Conservation (phyloP, 1,284 basidiomycete species). For the Schizophyllum amplum region DNA sequence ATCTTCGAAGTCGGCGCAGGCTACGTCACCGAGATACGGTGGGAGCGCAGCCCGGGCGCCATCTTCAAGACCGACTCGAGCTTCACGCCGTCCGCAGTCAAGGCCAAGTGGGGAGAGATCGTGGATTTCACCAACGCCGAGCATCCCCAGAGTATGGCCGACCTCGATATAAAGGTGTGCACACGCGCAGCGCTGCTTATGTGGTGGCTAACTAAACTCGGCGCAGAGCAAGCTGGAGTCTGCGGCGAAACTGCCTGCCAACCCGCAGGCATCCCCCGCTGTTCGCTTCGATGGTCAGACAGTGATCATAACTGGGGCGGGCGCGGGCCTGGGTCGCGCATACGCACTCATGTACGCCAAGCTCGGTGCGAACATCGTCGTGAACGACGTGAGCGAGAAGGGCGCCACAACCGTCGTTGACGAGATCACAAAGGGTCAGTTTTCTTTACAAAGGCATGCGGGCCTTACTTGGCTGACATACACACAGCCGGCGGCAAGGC, state of each 20-base stretch:
- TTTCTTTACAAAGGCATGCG: not conserved
- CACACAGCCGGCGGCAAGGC: slow-evolving; percentile 78
- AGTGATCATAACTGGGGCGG: slow-evolving; percentile 91
- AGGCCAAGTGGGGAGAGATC: slow-evolving; percentile 76
- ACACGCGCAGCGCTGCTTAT: not conserved
- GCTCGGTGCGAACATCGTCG: slow-evolving; percentile 92
- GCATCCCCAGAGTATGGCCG: slow-evolving; percentile 65
- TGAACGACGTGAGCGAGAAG: slow-evolving; percentile 92
- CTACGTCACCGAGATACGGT: slow-evolving; percentile 87
- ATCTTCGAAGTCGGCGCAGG: slow-evolving; percentile 95
- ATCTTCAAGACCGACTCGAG: slow-evolving; percentile 88
- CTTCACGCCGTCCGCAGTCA: slow-evolving; percentile 93
- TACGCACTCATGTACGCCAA: slow-evolving; percentile 90
- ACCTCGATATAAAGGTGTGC: slow-evolving; percentile 60
- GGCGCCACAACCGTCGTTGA: slow-evolving; percentile 79
- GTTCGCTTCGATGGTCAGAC: slow-evolving; percentile 88
- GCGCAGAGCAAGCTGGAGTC: slow-evolving; percentile 60
- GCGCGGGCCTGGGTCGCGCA: slow-evolving; percentile 85
- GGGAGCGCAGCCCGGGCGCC: slow-evolving; percentile 84
- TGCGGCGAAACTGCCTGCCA: slow-evolving; percentile 61
- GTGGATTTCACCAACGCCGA: slow-evolving; percentile 75
- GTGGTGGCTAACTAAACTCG: slow-evolving; percentile 2
- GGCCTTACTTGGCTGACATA: slow-evolving; percentile 2
- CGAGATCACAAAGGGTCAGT: slow-evolving; percentile 73
- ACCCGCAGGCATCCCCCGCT: slow-evolving; percentile 63